Evolutionary conservation across 441 rosid species (phyloP), one percentile per base, ranked within the genome.

Genomic region (Melastoma candidum): DNA sequence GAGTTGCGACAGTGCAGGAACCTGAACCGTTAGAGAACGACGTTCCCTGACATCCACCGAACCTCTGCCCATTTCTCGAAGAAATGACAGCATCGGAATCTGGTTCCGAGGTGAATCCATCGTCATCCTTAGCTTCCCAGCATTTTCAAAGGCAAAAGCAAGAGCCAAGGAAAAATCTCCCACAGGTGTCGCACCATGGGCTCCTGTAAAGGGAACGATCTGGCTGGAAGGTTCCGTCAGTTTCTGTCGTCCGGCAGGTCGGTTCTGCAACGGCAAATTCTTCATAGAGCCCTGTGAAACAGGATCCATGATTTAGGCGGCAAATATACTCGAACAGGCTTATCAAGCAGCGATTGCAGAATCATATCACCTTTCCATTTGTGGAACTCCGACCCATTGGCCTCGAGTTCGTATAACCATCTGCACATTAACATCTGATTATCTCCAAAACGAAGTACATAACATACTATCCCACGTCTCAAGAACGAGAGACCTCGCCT

Each of bases 71-170:
- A 86, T 69, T 55, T 84, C 85, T 49, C 78, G 80, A 24, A 93
- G 70, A 67, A 84, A 82, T 53, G 76, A 68, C 45, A 88, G 68
- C 59, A 86, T 49, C 25, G 95, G 67, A 8, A 66, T 53, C 8
- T 36, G 41, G 49, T 57, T 80, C 51, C 73, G 76, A 1, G 85
- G 68, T 2, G 84, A 80, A 58, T 78, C 85, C 22, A 17, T 17
- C 60, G 56, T 32, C 68, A 73, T 80, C 60, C 67, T 61, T 45
- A 80, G 63, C 32, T 79, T 84, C 47, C 90, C 87, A 58, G 90
- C 97, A 54, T 80, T 85, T 68, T 86, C 80, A 2, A 85, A 66
- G 55, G 95, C 92, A 63, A 82, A 77, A 48, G 90, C 73, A 54
- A 93, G 72, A 44, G 81, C 95, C 80, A 68, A 64, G 17, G 97